These are phyloP conservation scores for Sclerotinia spermophila DNA, from an alignment of 2,329 filamentous ascomycete genomes.

Conservation along the genomic window DNA sequence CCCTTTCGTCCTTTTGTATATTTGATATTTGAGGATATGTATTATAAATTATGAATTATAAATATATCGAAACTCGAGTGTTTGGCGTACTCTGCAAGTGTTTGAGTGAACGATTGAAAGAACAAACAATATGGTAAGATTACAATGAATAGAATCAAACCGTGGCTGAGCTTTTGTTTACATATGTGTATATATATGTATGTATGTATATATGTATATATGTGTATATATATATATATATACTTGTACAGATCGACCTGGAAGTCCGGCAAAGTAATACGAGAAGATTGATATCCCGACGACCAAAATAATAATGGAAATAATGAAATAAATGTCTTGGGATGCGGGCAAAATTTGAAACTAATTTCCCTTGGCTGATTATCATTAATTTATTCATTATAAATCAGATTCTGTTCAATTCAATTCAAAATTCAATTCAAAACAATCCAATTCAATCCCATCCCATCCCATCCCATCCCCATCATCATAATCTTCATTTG, in stretches of 20 bases:
- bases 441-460: too few relatives aligned
- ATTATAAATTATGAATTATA: too few relatives aligned
- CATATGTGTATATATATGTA: too few relatives aligned
- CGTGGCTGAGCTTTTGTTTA: slow-evolving; percentile 8
- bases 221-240: too few relatives aligned
- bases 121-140: too few relatives aligned
- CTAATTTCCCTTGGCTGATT: slow-evolving; percentile 5
- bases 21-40: background rate
- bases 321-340: background rate
- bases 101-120: background rate
- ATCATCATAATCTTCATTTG: too few relatives aligned
- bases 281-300: background rate
- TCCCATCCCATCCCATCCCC: too few relatives aligned
- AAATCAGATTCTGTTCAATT: background rate
- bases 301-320: background rate
- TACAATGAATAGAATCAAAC: background rate
- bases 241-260: too few relatives aligned
- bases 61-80: background rate
- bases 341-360: background rate
- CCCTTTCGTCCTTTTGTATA: background rate
- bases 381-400: background rate
- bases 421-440: background rate
- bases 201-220: too few relatives aligned
- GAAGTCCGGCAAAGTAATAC: slow-evolving; percentile 4
- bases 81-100: background rate